Base-by-base conservation (phyloP, 192 early-diverging fungal species). In the Paraglomus brasilianum region DNA sequence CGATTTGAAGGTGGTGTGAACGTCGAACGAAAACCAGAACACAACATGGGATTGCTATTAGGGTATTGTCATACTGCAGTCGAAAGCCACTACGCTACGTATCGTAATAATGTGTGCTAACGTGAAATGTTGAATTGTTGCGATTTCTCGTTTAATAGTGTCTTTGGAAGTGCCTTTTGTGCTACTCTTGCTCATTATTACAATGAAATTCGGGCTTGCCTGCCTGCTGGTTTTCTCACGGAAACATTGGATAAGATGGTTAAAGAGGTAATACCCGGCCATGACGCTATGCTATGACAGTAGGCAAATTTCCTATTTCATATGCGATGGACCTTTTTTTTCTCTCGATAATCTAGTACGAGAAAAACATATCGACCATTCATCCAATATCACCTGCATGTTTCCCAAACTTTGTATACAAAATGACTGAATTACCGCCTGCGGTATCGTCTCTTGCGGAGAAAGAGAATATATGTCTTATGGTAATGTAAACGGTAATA, bases 401-500 rank as follows among this genome's bases (percentile, higher is more conserved):
- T 40, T 82, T 87, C 71, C 78, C 85, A n/a, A 91, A 89, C 57
- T 88, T 88, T 39, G 87, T 89, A 56, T 87, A 85, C 71, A 75
- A 76, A 62, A 41, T 78, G 52, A 61, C 77, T 2, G 62, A 80
- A 66, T 70, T 73, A n/a, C 61, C 67, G 53, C 71, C 75, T 6
- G 68, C 70, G 30, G 42, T 10, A 40, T 75, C 15, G 38, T 60
- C 13, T 17, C 36, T 24, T 30, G 30, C 30, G 3, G 30, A 30
- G 30, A 30, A 30, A 30, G 3, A 30, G 30, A 30, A 30, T 30
- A 30, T 30, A 30, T 30, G 30, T 30, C 30, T 30, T 30, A 30
- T 30, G 30, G 30, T 30, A 30, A 30, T 30, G 30, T 30, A n/a
- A n/a, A n/a, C n/a, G 30, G 1, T 30, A 30, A 30, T 30, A 3